Evolutionary conservation across 2,329 filamentous ascomycete species (phyloP).

Genomic region (Botrytis sinoallii): DNA sequence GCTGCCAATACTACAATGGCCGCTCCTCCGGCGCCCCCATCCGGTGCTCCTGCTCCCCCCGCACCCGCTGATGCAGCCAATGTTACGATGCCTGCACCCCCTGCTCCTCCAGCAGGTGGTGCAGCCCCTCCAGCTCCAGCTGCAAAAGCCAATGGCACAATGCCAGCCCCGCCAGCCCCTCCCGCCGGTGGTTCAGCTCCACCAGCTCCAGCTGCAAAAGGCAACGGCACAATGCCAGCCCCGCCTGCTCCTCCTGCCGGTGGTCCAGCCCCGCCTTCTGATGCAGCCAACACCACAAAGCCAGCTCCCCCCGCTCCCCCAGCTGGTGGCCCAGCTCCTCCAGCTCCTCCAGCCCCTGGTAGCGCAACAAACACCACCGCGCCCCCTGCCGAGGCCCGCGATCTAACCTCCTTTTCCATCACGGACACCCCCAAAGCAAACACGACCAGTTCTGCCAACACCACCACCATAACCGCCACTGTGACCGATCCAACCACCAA

Average conservation of each 20-base stretch:
- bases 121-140: not conserved
- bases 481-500: not conserved
- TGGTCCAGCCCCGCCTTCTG: not conserved
- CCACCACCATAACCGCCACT: not conserved
- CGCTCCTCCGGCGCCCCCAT: not conserved
- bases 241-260: not conserved
- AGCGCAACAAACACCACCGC: not conserved
- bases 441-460: not conserved
- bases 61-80: not conserved
- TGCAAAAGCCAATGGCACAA: not conserved
- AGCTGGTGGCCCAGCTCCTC: not conserved
- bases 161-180: not conserved
- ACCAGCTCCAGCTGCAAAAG: not conserved
- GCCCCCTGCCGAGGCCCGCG: not conserved
- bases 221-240: not conserved
- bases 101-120: too few relatives aligned
- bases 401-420: not conserved
- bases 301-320: too few relatives aligned
- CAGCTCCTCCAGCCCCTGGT: not conserved
- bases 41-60: not conserved
- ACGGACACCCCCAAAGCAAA: not conserved
- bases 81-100: not conserved
- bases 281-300: too few relatives aligned
- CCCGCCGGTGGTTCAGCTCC: not conserved
- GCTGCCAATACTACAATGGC: not conserved